phyloP scores from a whole-genome alignment of 2,329 filamentous ascomycete species.

The Falciphora oryzae region DNA sequence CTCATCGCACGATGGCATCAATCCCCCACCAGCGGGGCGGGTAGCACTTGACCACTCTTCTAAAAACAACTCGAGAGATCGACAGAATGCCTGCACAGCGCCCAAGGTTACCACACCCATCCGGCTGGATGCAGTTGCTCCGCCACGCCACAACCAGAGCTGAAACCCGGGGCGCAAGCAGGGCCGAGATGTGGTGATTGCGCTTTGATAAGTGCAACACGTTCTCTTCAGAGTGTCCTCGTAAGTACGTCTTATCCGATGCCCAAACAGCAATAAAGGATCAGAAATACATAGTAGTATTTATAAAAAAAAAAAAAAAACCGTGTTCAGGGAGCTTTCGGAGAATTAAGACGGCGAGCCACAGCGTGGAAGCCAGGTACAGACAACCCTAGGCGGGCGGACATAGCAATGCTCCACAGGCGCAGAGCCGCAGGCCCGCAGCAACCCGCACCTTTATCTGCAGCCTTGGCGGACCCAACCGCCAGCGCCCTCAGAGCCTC shows the following conservation, averaged over 20 bases:
- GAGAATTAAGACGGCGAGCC: not conserved
- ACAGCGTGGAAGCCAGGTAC: no score
- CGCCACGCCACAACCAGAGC: not conserved
- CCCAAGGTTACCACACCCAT: not conserved
- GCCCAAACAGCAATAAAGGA: no score
- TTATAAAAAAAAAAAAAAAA: no score
- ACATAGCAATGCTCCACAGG: not conserved
- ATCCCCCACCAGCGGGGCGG: not conserved
- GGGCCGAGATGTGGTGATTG: not conserved
- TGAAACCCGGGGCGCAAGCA: not conserved
- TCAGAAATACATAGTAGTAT: not conserved
- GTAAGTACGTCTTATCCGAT: no score
- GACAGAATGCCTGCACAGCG: not conserved
- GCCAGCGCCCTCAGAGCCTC: not conserved
- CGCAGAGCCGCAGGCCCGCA: not conserved
- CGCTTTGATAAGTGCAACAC: not conserved
- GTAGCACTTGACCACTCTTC: not conserved
- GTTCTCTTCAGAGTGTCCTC: no score
- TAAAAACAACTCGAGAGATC: not conserved
- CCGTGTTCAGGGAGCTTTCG: no score
- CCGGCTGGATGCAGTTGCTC: not conserved
- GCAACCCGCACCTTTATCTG: not conserved
- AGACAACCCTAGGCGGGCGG: no score
- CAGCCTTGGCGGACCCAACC: not conserved
- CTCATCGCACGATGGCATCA: not conserved